These are phyloP conservation scores for Penicillium robsamsonii DNA, from an alignment of 495 filamentous ascomycete genomes.

Conservation along the genomic window DNA sequence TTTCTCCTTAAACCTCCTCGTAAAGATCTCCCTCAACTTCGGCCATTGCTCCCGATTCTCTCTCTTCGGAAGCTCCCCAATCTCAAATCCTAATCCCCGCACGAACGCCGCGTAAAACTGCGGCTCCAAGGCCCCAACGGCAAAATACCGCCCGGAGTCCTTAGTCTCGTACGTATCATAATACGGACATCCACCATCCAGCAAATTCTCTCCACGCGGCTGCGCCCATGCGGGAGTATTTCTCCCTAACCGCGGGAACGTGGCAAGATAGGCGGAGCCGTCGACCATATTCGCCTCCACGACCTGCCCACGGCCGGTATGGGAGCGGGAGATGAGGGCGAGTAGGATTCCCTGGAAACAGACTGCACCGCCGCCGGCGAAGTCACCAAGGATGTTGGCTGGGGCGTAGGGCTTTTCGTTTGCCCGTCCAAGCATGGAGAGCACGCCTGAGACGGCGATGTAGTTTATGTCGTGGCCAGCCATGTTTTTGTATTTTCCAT, in stretches of 20 bases:
- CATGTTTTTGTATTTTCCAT: constrained; percentile 81
- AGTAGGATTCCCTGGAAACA: constrained; percentile 60
- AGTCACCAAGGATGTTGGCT: constrained; percentile 82
- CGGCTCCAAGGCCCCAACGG: constrained; percentile 86
- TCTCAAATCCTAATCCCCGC: constrained; percentile 57
- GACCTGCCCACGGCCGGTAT: constrained; percentile 72
- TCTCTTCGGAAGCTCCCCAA: constrained; percentile 50
- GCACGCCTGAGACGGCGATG: constrained; percentile 78
- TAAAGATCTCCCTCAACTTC: constrained; percentile 58
- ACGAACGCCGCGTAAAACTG: constrained; percentile 74
- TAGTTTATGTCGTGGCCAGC: constrained; percentile 99
- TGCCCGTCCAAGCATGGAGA: constrained; percentile 69
- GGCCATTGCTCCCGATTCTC: constrained; percentile 64
- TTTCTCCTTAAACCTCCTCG: constrained; percentile 64
- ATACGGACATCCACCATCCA: constrained; percentile 83
- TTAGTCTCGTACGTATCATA: constrained; percentile 86
- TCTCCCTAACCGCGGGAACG: constrained; percentile 64
- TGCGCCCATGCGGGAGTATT: constrained; percentile 58
- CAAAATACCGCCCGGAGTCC: constrained; percentile 75
- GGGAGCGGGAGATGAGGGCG: constrained; percentile 40
- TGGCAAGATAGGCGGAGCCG: constrained; percentile 72
- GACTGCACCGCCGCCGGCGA: constrained; percentile 83
- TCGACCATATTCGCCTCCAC: constrained; percentile 98
- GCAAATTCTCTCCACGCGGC: constrained; percentile 68
- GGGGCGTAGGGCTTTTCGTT: constrained; percentile 73